Base-by-base conservation (phyloP, 805 yeast genomes). In the Myxozyma neotropica region DNA sequence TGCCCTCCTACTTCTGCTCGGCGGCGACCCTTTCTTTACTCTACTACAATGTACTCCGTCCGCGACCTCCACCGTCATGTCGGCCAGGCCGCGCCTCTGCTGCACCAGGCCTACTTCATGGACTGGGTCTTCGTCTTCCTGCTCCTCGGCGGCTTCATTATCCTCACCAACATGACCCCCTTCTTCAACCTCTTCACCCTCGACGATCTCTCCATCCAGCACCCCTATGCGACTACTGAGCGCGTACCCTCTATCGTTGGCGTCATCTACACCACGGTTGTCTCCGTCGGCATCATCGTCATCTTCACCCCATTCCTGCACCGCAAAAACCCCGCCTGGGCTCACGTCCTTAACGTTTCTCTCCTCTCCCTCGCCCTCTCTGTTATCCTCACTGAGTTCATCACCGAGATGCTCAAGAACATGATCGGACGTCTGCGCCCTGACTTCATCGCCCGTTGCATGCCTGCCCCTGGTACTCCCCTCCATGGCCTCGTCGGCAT, bases 351-450 rank as follows among this genome's bases (percentile, higher is more conserved):
- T 51, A 62, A 62, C 43, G 66, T 62, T 31, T 62, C 66, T 23
- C 61, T 62, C 42, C 58, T 62, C 46, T 59, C 64, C 40, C 61
- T 62, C 40, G 64, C 61, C 21, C 58, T 57, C 48, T 62, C 66
- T 7, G 56, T 62, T 45, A 48, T 62, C 45, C 55, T 62, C 38
- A 62, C 66, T 39, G 66, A 62, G 66, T 62, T 87, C 35, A 69
- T 87, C 55, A 89, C 96, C 2, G 91, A 89, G 70, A 75, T 86
- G 23, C 71, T 90, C 63, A 93, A 93, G 76, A 85, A 88, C 71
- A 84, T 88, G 84, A 82, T 93, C 57, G 97, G 97, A 4, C 82
- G 97, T 70, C 88, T 85, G 62, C 80, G 99, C 60, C 99, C 99
- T 0, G 99, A 93, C 73, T 93, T 93, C 72, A 74, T 93, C 53